phyloP scores from a whole-genome alignment of 140 eudicot genomes.

The Bidens hawaiensis region DNA sequence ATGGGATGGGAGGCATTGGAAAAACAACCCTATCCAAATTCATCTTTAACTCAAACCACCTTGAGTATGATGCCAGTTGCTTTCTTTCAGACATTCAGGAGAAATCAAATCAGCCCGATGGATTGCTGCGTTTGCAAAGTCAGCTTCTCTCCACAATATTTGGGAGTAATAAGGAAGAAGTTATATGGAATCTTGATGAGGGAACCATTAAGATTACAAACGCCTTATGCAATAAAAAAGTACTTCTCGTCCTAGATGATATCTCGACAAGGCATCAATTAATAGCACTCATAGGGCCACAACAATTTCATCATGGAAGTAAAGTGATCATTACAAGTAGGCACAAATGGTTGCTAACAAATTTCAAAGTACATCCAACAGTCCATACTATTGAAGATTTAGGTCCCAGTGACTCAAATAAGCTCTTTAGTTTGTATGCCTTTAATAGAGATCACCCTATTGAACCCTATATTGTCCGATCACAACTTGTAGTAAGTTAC shows the following conservation, averaged over 20 bases:
- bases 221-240: constrained; percentile 16
- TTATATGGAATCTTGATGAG: constrained; percentile 14
- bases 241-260: constrained; percentile 35
- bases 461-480: background rate
- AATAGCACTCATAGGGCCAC: constrained; percentile 8
- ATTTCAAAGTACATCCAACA: background rate
- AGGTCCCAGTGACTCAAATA: background rate
- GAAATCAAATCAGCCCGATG: background rate
- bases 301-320: constrained; percentile 23
- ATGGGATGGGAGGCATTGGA: constrained; percentile 25
- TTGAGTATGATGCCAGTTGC: constrained; percentile 3
- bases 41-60: constrained; percentile 14
- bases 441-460: constrained; percentile 8
- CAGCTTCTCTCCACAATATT: constrained; percentile 20
- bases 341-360: background rate
- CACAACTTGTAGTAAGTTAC: background rate
- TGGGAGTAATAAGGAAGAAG: constrained; percentile 5
- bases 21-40: constrained; percentile 20
- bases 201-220: constrained; percentile 17
- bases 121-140: constrained; percentile 2
- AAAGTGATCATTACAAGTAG: constrained; percentile 35
- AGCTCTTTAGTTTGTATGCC: constrained; percentile 30
- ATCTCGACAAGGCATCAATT: constrained; percentile 16
- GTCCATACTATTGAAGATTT: background rate
- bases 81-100: constrained; percentile 19